Evolutionary conservation across 2,329 filamentous ascomycete species (phyloP).

Genomic region (Fusarium pininemorale): DNA sequence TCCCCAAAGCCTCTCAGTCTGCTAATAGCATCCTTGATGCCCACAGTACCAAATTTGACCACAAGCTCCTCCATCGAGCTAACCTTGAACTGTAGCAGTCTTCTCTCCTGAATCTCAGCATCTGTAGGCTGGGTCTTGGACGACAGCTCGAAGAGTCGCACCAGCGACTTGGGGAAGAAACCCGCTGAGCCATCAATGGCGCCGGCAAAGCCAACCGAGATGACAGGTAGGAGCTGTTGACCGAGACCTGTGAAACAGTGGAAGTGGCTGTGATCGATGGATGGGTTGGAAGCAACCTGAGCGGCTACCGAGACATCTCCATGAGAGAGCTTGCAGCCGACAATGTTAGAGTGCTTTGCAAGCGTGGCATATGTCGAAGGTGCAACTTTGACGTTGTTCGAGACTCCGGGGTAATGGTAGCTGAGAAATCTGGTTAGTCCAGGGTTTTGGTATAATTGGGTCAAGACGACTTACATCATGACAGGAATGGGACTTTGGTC

Average conservation of each 20-base stretch:
- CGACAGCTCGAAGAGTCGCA: conserved; percentile 63
- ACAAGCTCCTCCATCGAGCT: conserved; percentile 70
- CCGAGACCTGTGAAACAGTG: conserved; percentile 71
- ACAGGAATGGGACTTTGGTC: conserved; percentile 66
- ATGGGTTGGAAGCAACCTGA: conserved; percentile 67
- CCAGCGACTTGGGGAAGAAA: conserved; percentile 70
- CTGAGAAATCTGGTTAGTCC: conserved; percentile 43
- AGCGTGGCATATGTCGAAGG: conserved; percentile 66
- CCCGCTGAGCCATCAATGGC: conserved; percentile 71
- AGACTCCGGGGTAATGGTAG: conserved; percentile 74
- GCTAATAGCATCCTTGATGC: conserved; percentile 71
- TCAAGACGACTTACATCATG: conserved; percentile 58
- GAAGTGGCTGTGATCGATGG: conserved; percentile 67
- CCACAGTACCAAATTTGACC: conserved; percentile 67
- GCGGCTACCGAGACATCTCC: conserved; percentile 72
- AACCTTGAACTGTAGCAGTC: conserved; percentile 67
- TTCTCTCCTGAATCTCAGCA: conserved; percentile 59
- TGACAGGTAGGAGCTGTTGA: conserved; percentile 69
- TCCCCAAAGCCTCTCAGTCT: conserved; percentile 68
- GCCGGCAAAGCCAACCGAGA: conserved; percentile 66
- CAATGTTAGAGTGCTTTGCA: conserved; percentile 71
- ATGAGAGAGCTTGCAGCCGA: conserved; percentile 75
- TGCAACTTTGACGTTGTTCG: conserved; percentile 69
- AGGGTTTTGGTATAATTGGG: not conserved
- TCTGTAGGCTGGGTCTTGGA: conserved; percentile 44